A percentile compares a stretch with the other conserved stretches of the same genome.
Evolutionary conservation across 1,284 basidiomycete genomes (phyloP).

Genomic region (Wolfiporia cocos): DNA sequence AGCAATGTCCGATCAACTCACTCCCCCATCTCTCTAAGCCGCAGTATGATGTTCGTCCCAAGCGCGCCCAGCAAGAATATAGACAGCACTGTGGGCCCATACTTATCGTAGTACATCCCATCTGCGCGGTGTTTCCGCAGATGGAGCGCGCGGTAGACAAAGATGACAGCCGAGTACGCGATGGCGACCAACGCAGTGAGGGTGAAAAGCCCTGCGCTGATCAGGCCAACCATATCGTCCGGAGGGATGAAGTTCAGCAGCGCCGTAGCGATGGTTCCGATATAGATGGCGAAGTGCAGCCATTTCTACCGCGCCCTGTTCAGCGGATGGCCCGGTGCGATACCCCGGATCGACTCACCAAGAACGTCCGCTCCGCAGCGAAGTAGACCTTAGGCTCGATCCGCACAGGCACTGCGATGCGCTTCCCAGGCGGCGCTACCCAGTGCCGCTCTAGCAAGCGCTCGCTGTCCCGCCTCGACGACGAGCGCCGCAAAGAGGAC

Average conservation of each 20-base stretch:
- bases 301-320: constrained; percentile 82
- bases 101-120: constrained; percentile 84
- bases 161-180: constrained; percentile 84
- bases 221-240: constrained; percentile 72
- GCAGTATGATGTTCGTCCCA: constrained; percentile 68
- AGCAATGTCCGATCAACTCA: neutral
- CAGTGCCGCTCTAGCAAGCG: constrained; percentile 68
- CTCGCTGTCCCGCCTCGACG: constrained; percentile 34
- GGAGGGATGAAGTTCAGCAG: constrained; percentile 85
- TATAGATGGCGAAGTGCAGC: constrained; percentile 88
- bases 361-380: constrained; percentile 90
- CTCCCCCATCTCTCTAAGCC: constrained; percentile 28
- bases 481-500: constrained; percentile 27
- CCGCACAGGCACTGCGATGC: constrained; percentile 88
- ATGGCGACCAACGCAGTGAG: constrained; percentile 86
- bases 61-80: constrained; percentile 67
- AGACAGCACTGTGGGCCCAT: constrained; percentile 79
- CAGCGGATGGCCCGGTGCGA: too few relatives aligned
- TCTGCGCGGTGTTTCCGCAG: constrained; percentile 73
- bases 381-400: constrained; percentile 99
- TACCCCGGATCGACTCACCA: too few relatives aligned
- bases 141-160: constrained; percentile 78
- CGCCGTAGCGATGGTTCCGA: constrained; percentile 85
- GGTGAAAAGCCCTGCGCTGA: constrained; percentile 86
- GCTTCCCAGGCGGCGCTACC: constrained; percentile 82